Base-by-base conservation (phyloP, 2,329 filamentous ascomycete genomes). In the Trichocomaceae sp. region DNA sequence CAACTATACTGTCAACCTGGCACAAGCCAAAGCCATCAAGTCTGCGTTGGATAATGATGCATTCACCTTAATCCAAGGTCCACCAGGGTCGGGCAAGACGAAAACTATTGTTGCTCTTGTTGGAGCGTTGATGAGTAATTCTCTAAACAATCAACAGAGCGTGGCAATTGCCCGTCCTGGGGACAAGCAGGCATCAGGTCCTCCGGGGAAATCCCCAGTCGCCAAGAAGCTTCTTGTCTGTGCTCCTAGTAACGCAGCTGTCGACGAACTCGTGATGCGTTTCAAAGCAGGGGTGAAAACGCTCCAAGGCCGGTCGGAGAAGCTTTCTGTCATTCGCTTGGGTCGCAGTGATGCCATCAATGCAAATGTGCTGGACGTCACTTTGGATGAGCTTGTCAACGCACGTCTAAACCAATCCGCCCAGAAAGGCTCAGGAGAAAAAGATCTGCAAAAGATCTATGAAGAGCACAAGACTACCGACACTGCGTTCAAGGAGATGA, bases 71-170 rank as follows among this genome's bases (percentile, higher is more conserved):
- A 90, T 99, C 62, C 93, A 99, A 74, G 93, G 89, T 54, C 93
- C 93, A 50, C 93, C 93, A 1, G 93, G 93, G 70, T 96, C 93
- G 3, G 93, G 92, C 66, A 99, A 99, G 75, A 99, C 93, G 0
- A 99, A 99, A 70, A 99, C 93, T 0, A 99, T 99, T 58, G 83
- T 95, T 54, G 93, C 92, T 31, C 95, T 99, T 78, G 91, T 97
- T 22, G 93, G 93, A 35, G 88, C 90, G 37, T 77, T 99, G 15
- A 71, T 96, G 45, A 87, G 84, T 5, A 80, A 82, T 39, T 77
- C 63, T 49, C 78, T 82, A 51, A 74, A 76, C 50, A 71, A 69
- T 15, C 74, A 75, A 41, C 52, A 49, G 13, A 79, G 75, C 8
- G 76, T 79, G 13, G 69, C 77, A 17, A 72, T 81, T 39, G 69